Conservation (phyloP, 2,329 filamentous ascomycete genomes). For the Fusarium coicis region DNA sequence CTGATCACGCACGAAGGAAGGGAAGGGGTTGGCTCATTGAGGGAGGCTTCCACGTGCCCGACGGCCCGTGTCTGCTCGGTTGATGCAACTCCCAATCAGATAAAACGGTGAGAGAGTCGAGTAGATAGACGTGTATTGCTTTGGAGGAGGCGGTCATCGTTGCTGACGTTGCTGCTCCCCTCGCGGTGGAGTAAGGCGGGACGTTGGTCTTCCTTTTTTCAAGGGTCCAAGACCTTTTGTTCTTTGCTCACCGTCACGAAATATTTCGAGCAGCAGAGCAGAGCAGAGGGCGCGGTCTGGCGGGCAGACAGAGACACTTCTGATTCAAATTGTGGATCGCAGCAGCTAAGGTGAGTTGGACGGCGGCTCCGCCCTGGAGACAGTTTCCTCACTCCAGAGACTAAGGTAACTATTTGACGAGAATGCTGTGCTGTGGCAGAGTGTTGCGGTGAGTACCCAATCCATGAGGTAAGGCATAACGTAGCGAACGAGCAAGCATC, state of each 20-base stretch:
- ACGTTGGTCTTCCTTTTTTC: background rate
- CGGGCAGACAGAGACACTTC: conserved; percentile 14
- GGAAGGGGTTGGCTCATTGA: conserved; percentile 21
- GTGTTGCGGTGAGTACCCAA: conserved; percentile 34
- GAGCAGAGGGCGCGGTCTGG: conserved; percentile 28
- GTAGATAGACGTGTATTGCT: conserved; percentile 7
- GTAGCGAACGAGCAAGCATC: background rate
- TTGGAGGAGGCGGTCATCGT: background rate
- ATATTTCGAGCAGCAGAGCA: background rate
- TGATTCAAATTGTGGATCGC: conserved; percentile 17
- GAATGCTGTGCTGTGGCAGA: conserved; percentile 12
- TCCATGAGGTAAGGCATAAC: background rate
- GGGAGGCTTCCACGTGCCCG: conserved; percentile 37
- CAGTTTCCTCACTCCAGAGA: background rate
- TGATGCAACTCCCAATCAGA: conserved; percentile 34
- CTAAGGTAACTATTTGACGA: background rate
- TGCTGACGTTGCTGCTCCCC: background rate
- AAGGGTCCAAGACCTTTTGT: conserved; percentile 16
- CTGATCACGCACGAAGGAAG: conserved; percentile 28
- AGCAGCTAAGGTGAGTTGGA: background rate
- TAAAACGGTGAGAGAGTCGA: background rate
- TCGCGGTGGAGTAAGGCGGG: conserved; percentile 4
- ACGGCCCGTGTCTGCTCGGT: conserved; percentile 28
- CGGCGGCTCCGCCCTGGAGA: conserved; percentile 17
- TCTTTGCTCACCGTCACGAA: conserved; percentile 10